Evolutionary conservation across 1,139 yeast genomes (phyloP).

Genomic region (Wickerhamomyces sp.): DNA sequence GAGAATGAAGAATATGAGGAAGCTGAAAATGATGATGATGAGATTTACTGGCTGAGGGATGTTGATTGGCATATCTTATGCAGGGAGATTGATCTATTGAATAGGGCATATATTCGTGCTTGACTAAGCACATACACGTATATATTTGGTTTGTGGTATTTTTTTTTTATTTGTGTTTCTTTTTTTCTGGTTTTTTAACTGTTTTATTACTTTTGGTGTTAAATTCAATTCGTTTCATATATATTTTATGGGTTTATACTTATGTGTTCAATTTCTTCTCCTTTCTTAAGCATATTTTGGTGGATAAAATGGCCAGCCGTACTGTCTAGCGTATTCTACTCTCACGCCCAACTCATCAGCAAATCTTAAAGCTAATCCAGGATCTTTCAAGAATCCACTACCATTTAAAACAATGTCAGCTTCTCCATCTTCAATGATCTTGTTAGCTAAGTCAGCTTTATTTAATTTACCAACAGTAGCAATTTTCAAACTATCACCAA

Average conservation of each 20-base stretch:
- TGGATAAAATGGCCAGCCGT: slow-evolving; percentile 31
- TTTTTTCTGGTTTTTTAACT: not conserved
- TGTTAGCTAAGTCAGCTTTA: slow-evolving; percentile 33
- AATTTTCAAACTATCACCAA: slow-evolving; percentile 39
- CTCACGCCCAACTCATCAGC: slow-evolving; percentile 45
- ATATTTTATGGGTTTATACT: too few species aligned
- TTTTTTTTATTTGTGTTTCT: not conserved
- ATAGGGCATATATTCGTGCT: slow-evolving; percentile 36
- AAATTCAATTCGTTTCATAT: not conserved
- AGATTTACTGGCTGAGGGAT: slow-evolving; percentile 44
- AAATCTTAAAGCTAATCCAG: slow-evolving; percentile 44
- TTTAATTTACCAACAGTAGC: slow-evolving; percentile 45
- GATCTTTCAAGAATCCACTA: slow-evolving; percentile 40
- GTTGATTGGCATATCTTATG: slow-evolving; percentile 92
- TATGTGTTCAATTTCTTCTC: not conserved
- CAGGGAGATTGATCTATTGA: slow-evolving; percentile 74
- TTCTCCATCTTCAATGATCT: slow-evolving; percentile 35
- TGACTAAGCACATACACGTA: too few species aligned
- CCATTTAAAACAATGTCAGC: slow-evolving; percentile 48
- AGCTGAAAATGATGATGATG: slow-evolving; percentile 4
- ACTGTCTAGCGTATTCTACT: slow-evolving; percentile 36
- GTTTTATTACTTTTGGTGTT: not conserved
- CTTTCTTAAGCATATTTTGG: not conserved
- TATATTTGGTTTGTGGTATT: not conserved
- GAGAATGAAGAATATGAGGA: slow-evolving; percentile 2